Percentiles rank a stretch among this genome's conserved stretches.
phyloP scores from a whole-genome alignment of 2,329 filamentous ascomycete species.

The Geosmithia morbida region DNA sequence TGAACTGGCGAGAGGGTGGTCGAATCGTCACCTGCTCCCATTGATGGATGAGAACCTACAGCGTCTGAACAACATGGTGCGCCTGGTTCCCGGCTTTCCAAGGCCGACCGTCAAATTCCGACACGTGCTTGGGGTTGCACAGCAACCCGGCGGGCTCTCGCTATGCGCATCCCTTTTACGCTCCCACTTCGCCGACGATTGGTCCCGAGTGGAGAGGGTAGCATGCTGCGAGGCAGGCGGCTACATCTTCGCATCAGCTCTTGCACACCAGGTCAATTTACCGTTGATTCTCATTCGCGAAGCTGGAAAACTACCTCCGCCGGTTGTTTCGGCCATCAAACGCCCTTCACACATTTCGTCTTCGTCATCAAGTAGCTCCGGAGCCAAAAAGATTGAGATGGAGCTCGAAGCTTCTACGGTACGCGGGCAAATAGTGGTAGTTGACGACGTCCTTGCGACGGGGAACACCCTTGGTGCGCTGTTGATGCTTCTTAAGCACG shows the following conservation, averaged over 20 bases:
- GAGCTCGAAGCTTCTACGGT: conserved; percentile 21
- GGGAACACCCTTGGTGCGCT: conserved; percentile 39
- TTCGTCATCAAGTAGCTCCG: conserved; percentile 7
- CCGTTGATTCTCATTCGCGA: conserved; percentile 37
- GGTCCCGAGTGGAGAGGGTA: conserved; percentile 28
- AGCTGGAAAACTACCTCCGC: conserved; percentile 43
- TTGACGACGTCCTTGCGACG: conserved; percentile 46
- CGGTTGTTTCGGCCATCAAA: conserved; percentile 32
- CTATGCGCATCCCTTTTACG: conserved; percentile 36
- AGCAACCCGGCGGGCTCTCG: conserved; percentile 32
- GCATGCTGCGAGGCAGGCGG: conserved; percentile 43
- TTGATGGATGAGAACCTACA: conserved; percentile 30
- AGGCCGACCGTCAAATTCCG: conserved; percentile 35
- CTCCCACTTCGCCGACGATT: conserved; percentile 27
- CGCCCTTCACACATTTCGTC: conserved; percentile 38
- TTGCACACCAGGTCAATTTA: conserved; percentile 24
- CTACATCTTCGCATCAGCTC: conserved; percentile 35
- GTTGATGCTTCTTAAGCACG: conserved; percentile 28
- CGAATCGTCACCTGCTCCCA: conserved; percentile 22
- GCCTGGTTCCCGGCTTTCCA: conserved; percentile 32
- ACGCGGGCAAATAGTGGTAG: conserved; percentile 31
- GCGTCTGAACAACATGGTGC: conserved; percentile 34
- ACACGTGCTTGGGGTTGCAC: conserved; percentile 40
- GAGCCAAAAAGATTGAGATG: conserved; percentile 34
- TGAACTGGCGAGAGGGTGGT: conserved; percentile 23